Conservation (phyloP, 768 basidiomycete genomes). For the Auriscalpium orientale region DNA sequence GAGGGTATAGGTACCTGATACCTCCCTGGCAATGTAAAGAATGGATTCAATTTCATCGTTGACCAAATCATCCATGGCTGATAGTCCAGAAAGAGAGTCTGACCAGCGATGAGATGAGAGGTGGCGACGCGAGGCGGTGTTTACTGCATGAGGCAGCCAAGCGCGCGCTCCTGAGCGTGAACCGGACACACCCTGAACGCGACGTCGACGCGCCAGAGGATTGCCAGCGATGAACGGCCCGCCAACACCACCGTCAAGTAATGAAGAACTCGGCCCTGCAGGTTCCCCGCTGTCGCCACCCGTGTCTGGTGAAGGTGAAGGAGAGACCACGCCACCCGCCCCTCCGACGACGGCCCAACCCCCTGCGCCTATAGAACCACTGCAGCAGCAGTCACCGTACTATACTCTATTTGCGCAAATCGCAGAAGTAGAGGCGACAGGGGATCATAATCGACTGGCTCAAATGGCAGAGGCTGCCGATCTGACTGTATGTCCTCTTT, state of each 20-base stretch:
- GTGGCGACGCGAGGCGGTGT: neutral
- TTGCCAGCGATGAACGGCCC: slow-evolving; percentile 45
- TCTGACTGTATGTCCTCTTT: slow-evolving; percentile 36
- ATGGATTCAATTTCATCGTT: slow-evolving; percentile 84
- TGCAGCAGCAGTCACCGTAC: neutral
- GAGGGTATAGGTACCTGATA: slow-evolving; percentile 57
- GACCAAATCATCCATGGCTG: slow-evolving; percentile 41
- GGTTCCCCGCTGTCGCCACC: slow-evolving; percentile 8
- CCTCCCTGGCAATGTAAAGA: slow-evolving; percentile 82
- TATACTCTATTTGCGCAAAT: slow-evolving; percentile 3
- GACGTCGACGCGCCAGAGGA: no score
- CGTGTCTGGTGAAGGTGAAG: neutral
- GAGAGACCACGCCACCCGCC: neutral
- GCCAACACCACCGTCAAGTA: slow-evolving; percentile 52
- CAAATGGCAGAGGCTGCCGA: slow-evolving; percentile 45
- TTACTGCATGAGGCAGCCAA: no score
- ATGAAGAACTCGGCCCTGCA: slow-evolving; percentile 38
- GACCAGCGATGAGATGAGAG: neutral
- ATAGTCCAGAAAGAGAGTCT: no score
- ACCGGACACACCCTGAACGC: no score
- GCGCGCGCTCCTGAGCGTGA: no score
- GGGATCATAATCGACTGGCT: slow-evolving; percentile 37
- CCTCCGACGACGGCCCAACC: slow-evolving; percentile 3
- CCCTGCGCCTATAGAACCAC: neutral
- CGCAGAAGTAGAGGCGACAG: slow-evolving; percentile 33